These are phyloP conservation scores for Suhomyces maxii DNA, from an alignment of 1,139 yeast species.

Conservation along the genomic window DNA sequence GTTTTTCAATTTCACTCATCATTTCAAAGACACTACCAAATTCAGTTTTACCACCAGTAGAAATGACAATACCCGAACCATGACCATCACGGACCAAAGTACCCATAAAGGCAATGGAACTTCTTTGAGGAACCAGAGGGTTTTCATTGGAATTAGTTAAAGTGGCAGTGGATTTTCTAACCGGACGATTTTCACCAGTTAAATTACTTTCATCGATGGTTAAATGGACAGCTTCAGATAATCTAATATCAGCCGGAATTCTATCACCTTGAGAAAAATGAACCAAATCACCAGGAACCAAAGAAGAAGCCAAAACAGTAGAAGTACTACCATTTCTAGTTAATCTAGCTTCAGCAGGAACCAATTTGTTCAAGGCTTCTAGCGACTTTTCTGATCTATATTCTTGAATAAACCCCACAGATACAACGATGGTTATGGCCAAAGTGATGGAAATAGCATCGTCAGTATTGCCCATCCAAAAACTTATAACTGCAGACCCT, in stretches of 20 bases:
- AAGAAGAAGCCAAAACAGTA: slow-evolving; percentile 76
- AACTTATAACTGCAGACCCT: slow-evolving; percentile 82
- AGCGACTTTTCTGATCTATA: slow-evolving; percentile 90
- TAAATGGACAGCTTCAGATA: slow-evolving; percentile 74
- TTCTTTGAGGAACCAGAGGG: slow-evolving; percentile 64
- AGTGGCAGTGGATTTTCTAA: slow-evolving; percentile 53
- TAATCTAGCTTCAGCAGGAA: slow-evolving; percentile 90
- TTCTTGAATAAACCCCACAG: slow-evolving; percentile 96
- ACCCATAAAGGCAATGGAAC: slow-evolving; percentile 89
- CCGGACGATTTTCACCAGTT: slow-evolving; percentile 93
- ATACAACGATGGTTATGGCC: slow-evolving; percentile 86
- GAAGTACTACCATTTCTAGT: slow-evolving; percentile 76
- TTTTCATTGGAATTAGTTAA: slow-evolving; percentile 25
- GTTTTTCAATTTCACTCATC: slow-evolving; percentile 93
- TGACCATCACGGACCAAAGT: slow-evolving; percentile 93
- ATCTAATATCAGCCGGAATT: slow-evolving; percentile 89
- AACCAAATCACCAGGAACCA: slow-evolving; percentile 94
- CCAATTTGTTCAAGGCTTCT: slow-evolving; percentile 86
- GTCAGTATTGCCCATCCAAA: slow-evolving; percentile 89
- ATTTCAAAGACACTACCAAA: slow-evolving; percentile 86
- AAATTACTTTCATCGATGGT: slow-evolving; percentile 87
- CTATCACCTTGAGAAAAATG: slow-evolving; percentile 89
- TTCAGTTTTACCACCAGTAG: slow-evolving; percentile 83
- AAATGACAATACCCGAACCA: slow-evolving; percentile 90
- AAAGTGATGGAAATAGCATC: slow-evolving; percentile 88